Conservation (phyloP, 148 eudicot species). For the Fagopyrum esculentum region DNA sequence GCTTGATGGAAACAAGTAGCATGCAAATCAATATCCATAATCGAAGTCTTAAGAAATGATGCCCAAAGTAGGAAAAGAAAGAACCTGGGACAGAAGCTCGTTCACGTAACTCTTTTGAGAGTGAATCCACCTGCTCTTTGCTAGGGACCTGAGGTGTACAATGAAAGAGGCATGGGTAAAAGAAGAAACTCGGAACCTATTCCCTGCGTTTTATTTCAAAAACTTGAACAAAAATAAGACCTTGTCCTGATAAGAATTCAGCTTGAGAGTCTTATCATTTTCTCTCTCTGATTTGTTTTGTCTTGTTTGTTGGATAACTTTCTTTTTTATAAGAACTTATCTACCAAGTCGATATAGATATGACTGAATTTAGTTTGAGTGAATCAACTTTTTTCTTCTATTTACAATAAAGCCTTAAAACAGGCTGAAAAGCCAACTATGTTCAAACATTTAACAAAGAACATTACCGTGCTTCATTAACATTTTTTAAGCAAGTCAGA, state of each 20-base stretch:
- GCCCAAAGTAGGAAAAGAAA: slow-evolving; percentile 6
- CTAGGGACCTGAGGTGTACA: slow-evolving; percentile 59
- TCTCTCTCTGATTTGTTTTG: too few species aligned
- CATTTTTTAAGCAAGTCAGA: background rate
- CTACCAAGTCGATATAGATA: too few species aligned
- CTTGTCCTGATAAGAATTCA: background rate
- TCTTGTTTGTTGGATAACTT: too few species aligned
- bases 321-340: too few species aligned
- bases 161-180: background rate
- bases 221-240: background rate
- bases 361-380: too few species aligned
- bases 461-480: background rate
- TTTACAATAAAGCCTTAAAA: background rate
- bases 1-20: background rate
- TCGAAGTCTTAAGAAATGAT: background rate
- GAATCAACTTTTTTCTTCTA: too few species aligned
- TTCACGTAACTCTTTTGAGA: slow-evolving; percentile 71
- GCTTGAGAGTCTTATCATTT: too few species aligned
- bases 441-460: background rate
- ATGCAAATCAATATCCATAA: background rate
- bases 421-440: background rate
- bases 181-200: background rate
- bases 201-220: background rate
- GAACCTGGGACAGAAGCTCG: slow-evolving; percentile 95
- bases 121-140: slow-evolving; percentile 80